Evolutionary conservation across 805 yeast species (phyloP).

Genomic region (Isabelozyma pseudorhagii): DNA sequence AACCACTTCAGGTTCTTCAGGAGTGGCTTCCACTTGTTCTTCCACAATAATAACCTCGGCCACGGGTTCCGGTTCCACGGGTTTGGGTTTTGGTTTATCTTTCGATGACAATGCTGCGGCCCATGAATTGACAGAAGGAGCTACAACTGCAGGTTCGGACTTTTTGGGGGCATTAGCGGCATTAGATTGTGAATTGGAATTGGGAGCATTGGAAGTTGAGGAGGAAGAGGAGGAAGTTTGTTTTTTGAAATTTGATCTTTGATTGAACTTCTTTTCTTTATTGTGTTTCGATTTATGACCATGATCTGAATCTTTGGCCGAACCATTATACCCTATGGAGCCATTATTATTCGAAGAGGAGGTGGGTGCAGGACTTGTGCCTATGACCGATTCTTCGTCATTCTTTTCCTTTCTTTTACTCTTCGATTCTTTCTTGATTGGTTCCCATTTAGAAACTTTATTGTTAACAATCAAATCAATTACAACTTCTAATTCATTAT

Average conservation of each 20-base stretch:
- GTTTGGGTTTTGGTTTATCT: conserved; percentile 33
- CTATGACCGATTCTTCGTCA: conserved; percentile 11
- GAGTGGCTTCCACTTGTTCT: conserved; percentile 1
- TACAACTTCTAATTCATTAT: conserved; percentile 71
- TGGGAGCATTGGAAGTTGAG: conserved; percentile 17
- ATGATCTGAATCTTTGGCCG: conserved; percentile 6
- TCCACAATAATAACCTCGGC: conserved; percentile 6
- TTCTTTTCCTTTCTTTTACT: conserved; percentile 34
- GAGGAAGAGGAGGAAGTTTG: conserved; percentile 16
- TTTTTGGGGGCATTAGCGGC: conserved; percentile 12
- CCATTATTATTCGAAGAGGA: conserved; percentile 11
- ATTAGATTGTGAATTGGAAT: conserved; percentile 38
- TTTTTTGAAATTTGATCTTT: conserved; percentile 10
- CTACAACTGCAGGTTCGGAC: conserved; percentile 11
- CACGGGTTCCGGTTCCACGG: conserved; percentile 5
- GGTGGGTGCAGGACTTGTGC: conserved; percentile 1
- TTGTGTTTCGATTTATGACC: conserved; percentile 7
- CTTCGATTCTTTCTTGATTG: conserved; percentile 72
- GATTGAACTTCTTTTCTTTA: conserved; percentile 4
- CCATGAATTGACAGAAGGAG: conserved; percentile 34
- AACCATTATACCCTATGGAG: background rate
- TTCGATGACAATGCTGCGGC: conserved; percentile 40
- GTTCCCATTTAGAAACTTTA: conserved; percentile 90
- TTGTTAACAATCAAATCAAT: conserved; percentile 88
- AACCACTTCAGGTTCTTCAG: conserved; percentile 2